These are phyloP conservation scores for Gamsiella multidivaricata DNA, from an alignment of 192 early-diverging fungal genomes.

Conservation along the genomic window DNA sequence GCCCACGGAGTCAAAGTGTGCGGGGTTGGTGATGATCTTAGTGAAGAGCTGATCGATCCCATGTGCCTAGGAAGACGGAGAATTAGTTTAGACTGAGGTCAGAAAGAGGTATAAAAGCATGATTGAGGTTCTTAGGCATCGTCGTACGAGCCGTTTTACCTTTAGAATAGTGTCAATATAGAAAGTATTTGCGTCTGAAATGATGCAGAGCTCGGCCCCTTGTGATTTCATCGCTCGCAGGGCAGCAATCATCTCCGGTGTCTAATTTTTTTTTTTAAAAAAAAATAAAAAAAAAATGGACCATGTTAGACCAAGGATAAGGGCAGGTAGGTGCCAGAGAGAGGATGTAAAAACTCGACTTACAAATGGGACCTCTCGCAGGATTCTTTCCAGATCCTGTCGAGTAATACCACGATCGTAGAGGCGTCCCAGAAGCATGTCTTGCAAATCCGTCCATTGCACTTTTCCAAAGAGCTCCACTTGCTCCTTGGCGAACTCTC, in stretches of 20 bases:
- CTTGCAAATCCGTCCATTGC: constrained; percentile 78
- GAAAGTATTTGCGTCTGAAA: constrained; percentile 73
- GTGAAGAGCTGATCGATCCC: constrained; percentile 57
- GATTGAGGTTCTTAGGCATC: not conserved
- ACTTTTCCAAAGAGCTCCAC: constrained; percentile 8
- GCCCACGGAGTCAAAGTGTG: constrained; percentile 54
- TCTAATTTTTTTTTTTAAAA: constrained; percentile 27
- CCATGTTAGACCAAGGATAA: not conserved
- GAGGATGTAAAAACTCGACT: not conserved
- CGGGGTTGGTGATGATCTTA: constrained; percentile 70
- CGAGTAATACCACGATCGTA: constrained; percentile 21
- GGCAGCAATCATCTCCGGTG: constrained; percentile 57
- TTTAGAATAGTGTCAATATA: constrained; percentile 70
- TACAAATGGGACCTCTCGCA: constrained; percentile 36
- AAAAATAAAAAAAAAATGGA: not conserved
- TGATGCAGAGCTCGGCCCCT: constrained; percentile 62
- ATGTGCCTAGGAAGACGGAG: constrained; percentile 55
- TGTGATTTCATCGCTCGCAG: constrained; percentile 56
- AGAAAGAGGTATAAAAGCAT: not conserved
- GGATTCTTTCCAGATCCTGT: constrained; percentile 20
- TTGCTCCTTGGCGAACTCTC: constrained; percentile 46
- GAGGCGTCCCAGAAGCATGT: constrained; percentile 32
- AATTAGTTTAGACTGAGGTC: too few relatives aligned
- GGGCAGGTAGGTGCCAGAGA: not conserved
- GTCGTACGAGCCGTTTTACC: constrained; percentile 40